Evolutionary conservation across 1,139 yeast species (phyloP).

Genomic region (Pichia sp.): DNA sequence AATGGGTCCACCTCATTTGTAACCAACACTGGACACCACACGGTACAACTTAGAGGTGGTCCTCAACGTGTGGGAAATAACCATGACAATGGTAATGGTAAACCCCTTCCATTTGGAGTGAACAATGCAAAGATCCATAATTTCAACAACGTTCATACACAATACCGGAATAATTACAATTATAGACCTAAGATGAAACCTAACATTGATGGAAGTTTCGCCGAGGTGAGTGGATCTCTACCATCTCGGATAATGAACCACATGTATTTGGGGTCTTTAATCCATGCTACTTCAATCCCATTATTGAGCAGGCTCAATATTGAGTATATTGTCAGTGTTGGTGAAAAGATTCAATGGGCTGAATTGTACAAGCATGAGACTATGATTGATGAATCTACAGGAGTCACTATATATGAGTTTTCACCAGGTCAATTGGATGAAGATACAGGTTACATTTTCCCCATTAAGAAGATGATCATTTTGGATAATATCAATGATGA

Average conservation of each 20-base stretch:
- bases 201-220: slow-evolving; percentile 18
- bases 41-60: slow-evolving; percentile 23
- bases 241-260: slow-evolving; percentile 78
- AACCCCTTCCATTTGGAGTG: background rate
- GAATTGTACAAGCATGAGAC: slow-evolving; percentile 22
- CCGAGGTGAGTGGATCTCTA: slow-evolving; percentile 42
- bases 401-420: slow-evolving; percentile 23
- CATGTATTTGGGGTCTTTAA: slow-evolving; percentile 76
- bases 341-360: slow-evolving; percentile 71
- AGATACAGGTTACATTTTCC: slow-evolving; percentile 26
- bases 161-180: background rate
- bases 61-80: slow-evolving; percentile 2
- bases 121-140: slow-evolving; percentile 1
- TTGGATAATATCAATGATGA: slow-evolving; percentile 42
- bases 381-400: slow-evolving; percentile 20
- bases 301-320: slow-evolving; percentile 63
- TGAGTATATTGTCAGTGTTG: slow-evolving; percentile 74
- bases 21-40: slow-evolving; percentile 25
- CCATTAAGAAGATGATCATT: slow-evolving; percentile 34
- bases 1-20: slow-evolving; percentile 13
- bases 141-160: too few relatives aligned
- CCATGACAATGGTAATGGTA: too few relatives aligned
- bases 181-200: background rate
- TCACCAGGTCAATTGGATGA: slow-evolving; percentile 17
- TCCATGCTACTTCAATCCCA: slow-evolving; percentile 70